phyloP scores from a whole-genome alignment of 768 basidiomycete species.

The Suillus cothurnatus region DNA sequence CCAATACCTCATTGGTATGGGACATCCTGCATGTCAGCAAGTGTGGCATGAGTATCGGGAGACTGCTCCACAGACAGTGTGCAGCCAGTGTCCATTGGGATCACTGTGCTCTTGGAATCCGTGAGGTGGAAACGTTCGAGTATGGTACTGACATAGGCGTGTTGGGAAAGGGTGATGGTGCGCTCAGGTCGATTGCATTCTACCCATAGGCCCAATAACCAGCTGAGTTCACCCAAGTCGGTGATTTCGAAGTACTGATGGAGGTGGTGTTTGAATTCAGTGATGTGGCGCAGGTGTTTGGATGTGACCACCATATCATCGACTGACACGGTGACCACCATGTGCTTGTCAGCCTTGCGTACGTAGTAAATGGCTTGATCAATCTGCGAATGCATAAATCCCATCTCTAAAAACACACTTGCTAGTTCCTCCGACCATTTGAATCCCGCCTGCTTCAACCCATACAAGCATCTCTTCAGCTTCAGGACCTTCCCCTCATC shows the following conservation, averaged over 20 bases:
- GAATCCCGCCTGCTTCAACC: constrained; percentile 38
- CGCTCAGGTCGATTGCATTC: constrained; percentile 6
- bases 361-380: not conserved
- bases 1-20: too few species aligned
- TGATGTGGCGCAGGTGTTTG: too few species aligned
- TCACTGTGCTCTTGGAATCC: constrained; percentile 22
- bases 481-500: constrained; percentile 29
- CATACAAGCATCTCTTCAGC: constrained; percentile 37
- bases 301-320: too few species aligned
- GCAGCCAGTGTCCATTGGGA: constrained; percentile 21
- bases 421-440: constrained; percentile 31
- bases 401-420: not conserved
- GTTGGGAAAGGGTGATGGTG: constrained; percentile 22
- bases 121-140: constrained; percentile 24
- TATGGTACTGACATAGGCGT: constrained; percentile 22
- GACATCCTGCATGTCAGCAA: too few species aligned
- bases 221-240: constrained; percentile 20
- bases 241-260: too few species aligned
- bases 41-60: constrained; percentile 18
- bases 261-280: too few species aligned
- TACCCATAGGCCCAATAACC: constrained; percentile 23
- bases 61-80: constrained; percentile 8
- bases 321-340: too few species aligned
- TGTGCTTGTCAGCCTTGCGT: too few species aligned
- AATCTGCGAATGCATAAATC: not conserved